Percentiles rank a stretch among this genome's conserved stretches.
Conservation (phyloP, 768 basidiomycete genomes). For the Sporobolomyces phaffii region DNA sequence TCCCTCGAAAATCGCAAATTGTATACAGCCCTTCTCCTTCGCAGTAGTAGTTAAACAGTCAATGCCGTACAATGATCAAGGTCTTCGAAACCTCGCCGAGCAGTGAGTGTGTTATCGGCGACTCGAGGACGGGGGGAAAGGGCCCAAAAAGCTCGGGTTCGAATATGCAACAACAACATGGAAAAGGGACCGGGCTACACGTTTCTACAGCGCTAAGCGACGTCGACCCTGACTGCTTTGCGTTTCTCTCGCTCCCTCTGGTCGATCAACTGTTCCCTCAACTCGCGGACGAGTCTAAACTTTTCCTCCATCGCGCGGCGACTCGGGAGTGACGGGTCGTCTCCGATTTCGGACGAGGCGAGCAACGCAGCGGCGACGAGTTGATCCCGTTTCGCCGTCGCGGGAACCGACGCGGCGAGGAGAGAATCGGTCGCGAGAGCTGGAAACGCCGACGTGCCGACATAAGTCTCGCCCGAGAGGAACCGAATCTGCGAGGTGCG, state of each 20-base stretch:
- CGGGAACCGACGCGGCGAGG: not conserved
- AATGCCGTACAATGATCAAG: too few species aligned
- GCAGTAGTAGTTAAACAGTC: not conserved
- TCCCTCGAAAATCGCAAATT: not conserved
- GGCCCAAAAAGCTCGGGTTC: not conserved
- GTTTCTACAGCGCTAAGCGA: not conserved
- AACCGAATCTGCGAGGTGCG: constrained; percentile 28
- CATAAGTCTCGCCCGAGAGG: constrained; percentile 36
- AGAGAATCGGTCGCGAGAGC: constrained; percentile 6
- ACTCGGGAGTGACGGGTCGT: not conserved
- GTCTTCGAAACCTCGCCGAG: too few species aligned
- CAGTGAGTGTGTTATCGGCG: too few species aligned
- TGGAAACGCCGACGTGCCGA: constrained; percentile 36
- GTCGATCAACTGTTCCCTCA: not conserved
- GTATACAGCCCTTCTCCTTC: not conserved
- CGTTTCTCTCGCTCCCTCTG: not conserved
- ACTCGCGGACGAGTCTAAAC: constrained; percentile 8
- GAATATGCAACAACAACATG: constrained; percentile 14
- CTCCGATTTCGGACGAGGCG: not conserved
- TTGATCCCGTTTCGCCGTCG: constrained; percentile 21
- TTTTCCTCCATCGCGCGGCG: constrained; percentile 13
- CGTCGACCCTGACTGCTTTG: constrained; percentile 16
- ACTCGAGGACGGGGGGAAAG: too few species aligned
- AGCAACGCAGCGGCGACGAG: constrained; percentile 30
- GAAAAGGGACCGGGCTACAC: not conserved